Conservation (phyloP, 2,329 filamentous ascomycete species). For the Penicillium corylophilum region DNA sequence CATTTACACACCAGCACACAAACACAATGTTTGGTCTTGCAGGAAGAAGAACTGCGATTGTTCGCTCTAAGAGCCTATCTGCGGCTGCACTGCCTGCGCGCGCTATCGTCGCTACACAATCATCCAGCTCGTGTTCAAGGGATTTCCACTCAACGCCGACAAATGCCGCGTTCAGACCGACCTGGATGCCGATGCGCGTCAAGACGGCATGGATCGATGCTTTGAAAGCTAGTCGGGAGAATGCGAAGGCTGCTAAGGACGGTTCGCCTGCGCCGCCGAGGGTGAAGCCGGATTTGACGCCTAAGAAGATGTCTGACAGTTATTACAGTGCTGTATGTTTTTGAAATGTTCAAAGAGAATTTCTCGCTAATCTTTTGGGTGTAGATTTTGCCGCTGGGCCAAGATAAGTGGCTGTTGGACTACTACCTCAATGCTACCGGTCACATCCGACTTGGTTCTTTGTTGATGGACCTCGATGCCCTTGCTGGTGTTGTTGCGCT, state of each 20-base stretch:
- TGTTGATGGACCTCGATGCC: slow-evolving; percentile 80
- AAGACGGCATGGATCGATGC: slow-evolving; percentile 70
- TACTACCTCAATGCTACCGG: slow-evolving; percentile 28
- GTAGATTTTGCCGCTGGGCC: slow-evolving; percentile 65
- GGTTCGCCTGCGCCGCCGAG: slow-evolving; percentile 16
- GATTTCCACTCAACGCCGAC: slow-evolving; percentile 31
- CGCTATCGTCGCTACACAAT: slow-evolving; percentile 10
- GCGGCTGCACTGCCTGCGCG: slow-evolving; percentile 10
- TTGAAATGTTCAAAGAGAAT: not conserved
- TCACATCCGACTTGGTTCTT: slow-evolving; percentile 56
- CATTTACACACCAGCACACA: not conserved
- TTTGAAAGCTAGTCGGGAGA: slow-evolving; percentile 52
- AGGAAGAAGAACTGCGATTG: slow-evolving; percentile 20
- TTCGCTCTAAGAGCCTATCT: slow-evolving; percentile 21
- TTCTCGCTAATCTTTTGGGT: slow-evolving; percentile 13
- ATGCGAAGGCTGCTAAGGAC: slow-evolving; percentile 23
- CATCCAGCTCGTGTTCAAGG: slow-evolving; percentile 8
- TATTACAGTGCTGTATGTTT: slow-evolving; percentile 63
- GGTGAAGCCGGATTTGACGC: slow-evolving; percentile 57
- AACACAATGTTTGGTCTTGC: slow-evolving; percentile 17
- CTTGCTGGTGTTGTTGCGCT: slow-evolving; percentile 74
- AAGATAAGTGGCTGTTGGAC: slow-evolving; percentile 74
- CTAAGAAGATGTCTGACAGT: slow-evolving; percentile 70
- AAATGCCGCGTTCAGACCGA: slow-evolving; percentile 30
- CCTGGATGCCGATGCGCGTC: slow-evolving; percentile 57